Evolutionary conservation across 176 grass and related monocot genomes (phyloP).

Genomic region (Dendrocalamus sinicus): DNA sequence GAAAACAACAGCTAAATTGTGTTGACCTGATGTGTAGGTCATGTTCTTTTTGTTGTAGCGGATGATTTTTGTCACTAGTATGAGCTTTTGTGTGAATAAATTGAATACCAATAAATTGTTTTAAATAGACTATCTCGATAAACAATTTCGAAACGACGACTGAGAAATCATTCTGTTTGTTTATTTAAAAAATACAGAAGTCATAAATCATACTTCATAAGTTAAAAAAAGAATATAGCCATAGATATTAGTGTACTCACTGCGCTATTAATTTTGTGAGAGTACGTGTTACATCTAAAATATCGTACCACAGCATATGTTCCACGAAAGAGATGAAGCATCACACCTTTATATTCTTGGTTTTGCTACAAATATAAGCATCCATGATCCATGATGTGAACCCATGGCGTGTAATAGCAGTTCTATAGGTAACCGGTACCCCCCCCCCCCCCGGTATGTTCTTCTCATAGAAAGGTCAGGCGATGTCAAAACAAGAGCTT

Average conservation of each 20-base stretch:
- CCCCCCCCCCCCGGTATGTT: not conserved
- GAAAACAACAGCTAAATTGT: not conserved
- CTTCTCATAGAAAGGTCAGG: not conserved
- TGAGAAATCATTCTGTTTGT: too few relatives aligned
- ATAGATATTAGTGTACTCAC: not conserved
- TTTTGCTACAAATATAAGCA: not conserved
- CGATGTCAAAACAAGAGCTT: not conserved
- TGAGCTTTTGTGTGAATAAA: too few relatives aligned
- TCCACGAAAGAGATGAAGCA: not conserved
- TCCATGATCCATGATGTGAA: not conserved
- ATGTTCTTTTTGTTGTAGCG: too few relatives aligned
- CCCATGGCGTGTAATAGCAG: not conserved
- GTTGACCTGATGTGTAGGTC: not conserved
- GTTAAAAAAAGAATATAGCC: too few relatives aligned
- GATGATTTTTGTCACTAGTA: too few relatives aligned
- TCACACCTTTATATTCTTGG: not conserved
- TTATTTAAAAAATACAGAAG: too few relatives aligned
- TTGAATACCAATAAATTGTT: rapidly evolving
- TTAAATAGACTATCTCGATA: too few relatives aligned
- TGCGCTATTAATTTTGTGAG: not conserved
- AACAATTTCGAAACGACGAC: rapidly evolving
- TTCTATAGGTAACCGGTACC: not conserved
- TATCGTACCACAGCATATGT: not conserved
- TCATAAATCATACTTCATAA: too few relatives aligned
- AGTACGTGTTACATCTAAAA: not conserved